Evolutionary conservation across 345 rosid species (phyloP).

Genomic region (Hirschfeldia incana): DNA sequence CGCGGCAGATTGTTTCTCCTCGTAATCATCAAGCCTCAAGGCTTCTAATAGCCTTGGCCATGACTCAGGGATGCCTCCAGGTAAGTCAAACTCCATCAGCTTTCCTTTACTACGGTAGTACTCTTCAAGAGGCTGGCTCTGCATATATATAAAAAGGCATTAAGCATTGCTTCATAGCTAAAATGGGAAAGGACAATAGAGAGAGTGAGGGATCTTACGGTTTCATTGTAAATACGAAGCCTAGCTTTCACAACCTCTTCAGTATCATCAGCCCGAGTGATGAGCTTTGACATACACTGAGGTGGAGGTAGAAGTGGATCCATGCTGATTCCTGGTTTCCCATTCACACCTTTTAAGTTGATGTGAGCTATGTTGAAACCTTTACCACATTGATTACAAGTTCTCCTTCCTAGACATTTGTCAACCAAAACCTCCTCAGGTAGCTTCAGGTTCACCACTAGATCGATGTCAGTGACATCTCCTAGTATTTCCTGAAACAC

Average conservation of each 20-base stretch:
- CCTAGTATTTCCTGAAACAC: constrained; percentile 72
- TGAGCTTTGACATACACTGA: constrained; percentile 74
- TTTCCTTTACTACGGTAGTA: constrained; percentile 71
- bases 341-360: constrained; percentile 69
- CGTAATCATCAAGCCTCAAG: constrained; percentile 74
- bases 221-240: constrained; percentile 70
- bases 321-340: constrained; percentile 78
- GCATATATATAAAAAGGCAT: constrained; percentile 19
- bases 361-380: constrained; percentile 79
- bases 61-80: constrained; percentile 93
- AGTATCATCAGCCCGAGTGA: constrained; percentile 86
- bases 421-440: constrained; percentile 78
- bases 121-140: constrained; percentile 92
- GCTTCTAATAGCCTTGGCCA: constrained; percentile 97
- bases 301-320: constrained; percentile 91
- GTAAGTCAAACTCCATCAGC: constrained; percentile 80
- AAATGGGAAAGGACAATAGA: not conserved
- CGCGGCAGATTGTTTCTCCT: constrained; percentile 68
- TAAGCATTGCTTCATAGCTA: not conserved
- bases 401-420: constrained; percentile 92
- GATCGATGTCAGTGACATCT: constrained; percentile 72
- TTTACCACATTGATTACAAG: constrained; percentile 77
- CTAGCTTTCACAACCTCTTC: constrained; percentile 89
- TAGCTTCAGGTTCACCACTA: constrained; percentile 86
- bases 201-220: constrained; percentile 41